phyloP scores from a whole-genome alignment of 2,329 filamentous ascomycete genomes.

The Clarireedia sp. region DNA sequence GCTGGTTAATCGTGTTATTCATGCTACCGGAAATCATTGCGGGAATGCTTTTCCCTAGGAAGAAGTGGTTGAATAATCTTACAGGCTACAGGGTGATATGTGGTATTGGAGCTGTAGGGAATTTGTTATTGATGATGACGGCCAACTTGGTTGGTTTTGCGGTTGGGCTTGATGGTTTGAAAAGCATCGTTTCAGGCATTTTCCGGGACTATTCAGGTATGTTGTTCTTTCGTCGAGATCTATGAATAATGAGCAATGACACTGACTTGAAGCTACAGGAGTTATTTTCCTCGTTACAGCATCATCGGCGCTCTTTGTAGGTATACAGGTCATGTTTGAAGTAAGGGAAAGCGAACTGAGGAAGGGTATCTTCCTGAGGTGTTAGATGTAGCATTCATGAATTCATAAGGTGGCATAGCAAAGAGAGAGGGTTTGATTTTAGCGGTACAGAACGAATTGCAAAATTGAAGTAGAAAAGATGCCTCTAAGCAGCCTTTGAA shows the following conservation, averaged over 20 bases:
- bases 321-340: constrained; percentile 94
- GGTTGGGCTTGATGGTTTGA: constrained; percentile 78
- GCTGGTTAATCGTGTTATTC: constrained; percentile 92
- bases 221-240: constrained; percentile 17
- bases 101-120: constrained; percentile 70
- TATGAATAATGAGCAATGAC: neutral
- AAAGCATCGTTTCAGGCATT: constrained; percentile 67
- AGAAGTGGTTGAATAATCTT: constrained; percentile 60
- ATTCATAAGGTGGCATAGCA: too few relatives aligned
- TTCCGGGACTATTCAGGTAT: constrained; percentile 63
- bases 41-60: constrained; percentile 59
- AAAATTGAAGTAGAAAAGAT: too few relatives aligned
- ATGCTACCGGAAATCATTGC: constrained; percentile 81
- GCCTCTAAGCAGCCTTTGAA: too few relatives aligned
- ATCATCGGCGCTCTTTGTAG: constrained; percentile 71
- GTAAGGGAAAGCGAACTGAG: constrained; percentile 77
- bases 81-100: constrained; percentile 73
- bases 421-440: too few relatives aligned
- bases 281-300: constrained; percentile 64
- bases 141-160: constrained; percentile 95
- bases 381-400: constrained; percentile 36
- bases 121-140: constrained; percentile 90
- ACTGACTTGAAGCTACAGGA: constrained; percentile 39
- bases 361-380: constrained; percentile 75
- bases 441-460: too few relatives aligned